Conservation (phyloP, 805 yeast species). For the Huiozyma naganishii region DNA sequence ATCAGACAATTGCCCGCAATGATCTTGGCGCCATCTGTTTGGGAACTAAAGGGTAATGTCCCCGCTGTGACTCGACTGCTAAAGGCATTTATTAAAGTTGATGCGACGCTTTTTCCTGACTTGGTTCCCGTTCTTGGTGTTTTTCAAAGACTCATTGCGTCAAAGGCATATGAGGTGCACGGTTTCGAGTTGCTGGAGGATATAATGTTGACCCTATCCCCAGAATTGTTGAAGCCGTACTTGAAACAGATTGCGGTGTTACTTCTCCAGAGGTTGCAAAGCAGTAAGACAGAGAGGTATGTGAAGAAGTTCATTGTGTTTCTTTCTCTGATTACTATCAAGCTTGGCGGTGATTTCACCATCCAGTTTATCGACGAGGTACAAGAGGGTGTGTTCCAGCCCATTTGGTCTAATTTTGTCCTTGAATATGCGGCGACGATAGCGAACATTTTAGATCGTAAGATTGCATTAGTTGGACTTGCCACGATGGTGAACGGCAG, state of each 20-base stretch:
- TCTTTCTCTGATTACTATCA: conserved; percentile 41
- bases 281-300: conserved; percentile 71
- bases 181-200: conserved; percentile 80
- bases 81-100: conserved; percentile 45
- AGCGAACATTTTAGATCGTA: conserved; percentile 45
- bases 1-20: conserved; percentile 67
- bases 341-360: conserved; percentile 41
- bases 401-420: conserved; percentile 32
- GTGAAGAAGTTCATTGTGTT: conserved; percentile 62
- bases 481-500: conserved; percentile 34
- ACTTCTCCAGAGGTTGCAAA: conserved; percentile 69
- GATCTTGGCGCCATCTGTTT: conserved; percentile 74
- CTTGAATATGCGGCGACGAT: conserved; percentile 34
- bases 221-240: conserved; percentile 39
- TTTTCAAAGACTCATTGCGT: conserved; percentile 86
- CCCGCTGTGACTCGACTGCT: conserved; percentile 85
- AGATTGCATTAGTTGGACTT: conserved; percentile 42
- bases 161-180: conserved; percentile 65
- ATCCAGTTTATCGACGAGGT: conserved; percentile 60
- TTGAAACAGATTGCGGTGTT: conserved; percentile 65
- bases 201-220: conserved; percentile 49
- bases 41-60: conserved; percentile 89
- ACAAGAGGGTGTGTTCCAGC: conserved; percentile 50
- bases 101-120: conserved; percentile 29
- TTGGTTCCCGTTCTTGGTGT: conserved; percentile 83